phyloP scores from a whole-genome alignment of 2,329 filamentous ascomycete species.

The Trichoderma pleuroti region DNA sequence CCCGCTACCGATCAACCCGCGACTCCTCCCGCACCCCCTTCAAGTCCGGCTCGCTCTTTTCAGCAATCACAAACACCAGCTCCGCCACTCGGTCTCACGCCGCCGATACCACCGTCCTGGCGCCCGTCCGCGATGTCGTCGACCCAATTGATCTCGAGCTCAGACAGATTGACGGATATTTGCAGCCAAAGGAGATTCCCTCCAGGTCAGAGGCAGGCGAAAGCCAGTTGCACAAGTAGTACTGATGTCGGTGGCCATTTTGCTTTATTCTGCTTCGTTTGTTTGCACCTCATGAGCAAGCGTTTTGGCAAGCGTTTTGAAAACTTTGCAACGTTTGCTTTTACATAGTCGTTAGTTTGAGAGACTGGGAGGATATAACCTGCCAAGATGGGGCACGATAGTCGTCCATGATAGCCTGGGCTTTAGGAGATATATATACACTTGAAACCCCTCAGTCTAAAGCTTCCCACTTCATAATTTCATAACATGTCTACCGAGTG shows the following conservation, averaged over 20 bases:
- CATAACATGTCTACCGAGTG: background rate
- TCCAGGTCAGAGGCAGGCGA: conserved; percentile 11
- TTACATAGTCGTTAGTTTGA: background rate
- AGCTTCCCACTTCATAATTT: background rate
- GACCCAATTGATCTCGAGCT: conserved; percentile 35
- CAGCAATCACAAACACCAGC: conserved; percentile 19
- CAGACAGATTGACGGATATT: conserved; percentile 25
- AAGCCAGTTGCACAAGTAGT: conserved; percentile 20
- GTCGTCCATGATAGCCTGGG: background rate
- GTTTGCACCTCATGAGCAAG: background rate
- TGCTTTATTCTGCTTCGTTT: background rate
- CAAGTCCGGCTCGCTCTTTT: conserved; percentile 27
- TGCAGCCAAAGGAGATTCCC: background rate
- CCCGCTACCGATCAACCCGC: conserved; percentile 20
- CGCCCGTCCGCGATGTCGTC: conserved; percentile 18
- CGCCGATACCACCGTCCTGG: background rate
- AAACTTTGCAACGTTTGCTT: background rate
- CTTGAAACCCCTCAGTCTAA: background rate
- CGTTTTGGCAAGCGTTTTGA: background rate
- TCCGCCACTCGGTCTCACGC: background rate
- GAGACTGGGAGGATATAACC: background rate
- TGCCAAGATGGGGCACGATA: background rate
- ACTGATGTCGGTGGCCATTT: background rate
- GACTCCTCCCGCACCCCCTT: conserved; percentile 23
- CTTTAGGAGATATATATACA: background rate